phyloP scores from a whole-genome alignment of 805 yeast species.

The Naumovozyma castellii region DNA sequence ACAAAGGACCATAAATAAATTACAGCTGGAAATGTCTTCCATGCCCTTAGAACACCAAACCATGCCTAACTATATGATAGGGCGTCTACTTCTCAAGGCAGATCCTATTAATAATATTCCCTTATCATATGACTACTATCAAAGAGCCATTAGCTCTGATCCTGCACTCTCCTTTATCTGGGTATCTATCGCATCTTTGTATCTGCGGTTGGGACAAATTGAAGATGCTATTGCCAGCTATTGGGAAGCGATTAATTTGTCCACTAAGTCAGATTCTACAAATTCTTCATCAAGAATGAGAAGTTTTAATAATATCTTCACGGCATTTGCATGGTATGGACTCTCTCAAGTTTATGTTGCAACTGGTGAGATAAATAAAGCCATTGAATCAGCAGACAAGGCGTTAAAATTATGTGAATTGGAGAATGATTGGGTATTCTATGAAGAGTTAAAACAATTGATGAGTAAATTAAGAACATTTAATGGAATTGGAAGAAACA shows the following conservation, averaged over 20 bases:
- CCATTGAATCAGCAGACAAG: constrained; percentile 16
- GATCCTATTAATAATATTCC: constrained; percentile 9
- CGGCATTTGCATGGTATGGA: constrained; percentile 25
- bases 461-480: background rate
- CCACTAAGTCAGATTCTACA: background rate
- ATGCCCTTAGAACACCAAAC: constrained; percentile 5
- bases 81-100: constrained; percentile 8
- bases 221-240: constrained; percentile 61
- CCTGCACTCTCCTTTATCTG: constrained; percentile 43
- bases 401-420: constrained; percentile 11
- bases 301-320: constrained; percentile 13
- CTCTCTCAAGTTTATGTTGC: constrained; percentile 20
- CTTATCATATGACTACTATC: constrained; percentile 15
- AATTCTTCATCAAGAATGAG: background rate
- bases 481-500: background rate
- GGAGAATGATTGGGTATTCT: constrained; percentile 5
- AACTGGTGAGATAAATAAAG: constrained; percentile 11
- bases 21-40: constrained; percentile 6
- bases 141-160: constrained; percentile 10
- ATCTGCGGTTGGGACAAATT: constrained; percentile 48
- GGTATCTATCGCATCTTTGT: constrained; percentile 57
- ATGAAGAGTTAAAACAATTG: background rate
- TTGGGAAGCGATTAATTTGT: constrained; percentile 46
- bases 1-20: constrained; percentile 2
- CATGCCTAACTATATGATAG: constrained; percentile 11